A percentile compares a stretch with the other conserved stretches of the same genome.
phyloP scores from a whole-genome alignment of 1,284 basidiomycete genomes.

The Cystobasidium slooffiae region DNA sequence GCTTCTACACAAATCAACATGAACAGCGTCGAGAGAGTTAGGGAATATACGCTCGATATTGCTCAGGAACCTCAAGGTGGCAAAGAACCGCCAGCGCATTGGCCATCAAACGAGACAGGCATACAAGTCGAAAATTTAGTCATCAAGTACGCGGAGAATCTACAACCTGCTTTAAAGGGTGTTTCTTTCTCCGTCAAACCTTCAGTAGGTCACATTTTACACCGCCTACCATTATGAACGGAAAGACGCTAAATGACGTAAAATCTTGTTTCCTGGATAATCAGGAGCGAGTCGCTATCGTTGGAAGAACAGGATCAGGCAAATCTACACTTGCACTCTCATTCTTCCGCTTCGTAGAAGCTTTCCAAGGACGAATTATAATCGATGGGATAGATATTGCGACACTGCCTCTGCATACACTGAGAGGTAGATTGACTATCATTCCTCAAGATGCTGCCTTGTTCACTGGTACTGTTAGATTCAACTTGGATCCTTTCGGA shows the following conservation, averaged over 20 bases:
- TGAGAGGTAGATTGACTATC: slow-evolving; percentile 62
- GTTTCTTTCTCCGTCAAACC: slow-evolving; percentile 61
- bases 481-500: slow-evolving; percentile 49
- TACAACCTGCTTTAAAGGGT: slow-evolving; percentile 60
- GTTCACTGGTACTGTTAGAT: slow-evolving; percentile 57
- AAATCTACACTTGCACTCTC: slow-evolving; percentile 59
- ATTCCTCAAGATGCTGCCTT: slow-evolving; percentile 62
- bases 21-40: slow-evolving; percentile 61
- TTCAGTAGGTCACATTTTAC: slow-evolving; percentile 52
- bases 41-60: slow-evolving; percentile 56
- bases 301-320: slow-evolving; percentile 60
- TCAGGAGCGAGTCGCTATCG: slow-evolving; percentile 59
- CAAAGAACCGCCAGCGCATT: slow-evolving; percentile 60
- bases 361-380: slow-evolving; percentile 57
- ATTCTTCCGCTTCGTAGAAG: slow-evolving; percentile 62
- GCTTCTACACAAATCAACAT: slow-evolving; percentile 60
- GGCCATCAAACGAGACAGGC: slow-evolving; percentile 60
- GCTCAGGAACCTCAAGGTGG: slow-evolving; percentile 60
- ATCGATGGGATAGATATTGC: slow-evolving; percentile 62
- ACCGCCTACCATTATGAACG: too few species aligned
- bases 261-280: too few species aligned
- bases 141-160: slow-evolving; percentile 60
- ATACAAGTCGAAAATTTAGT: slow-evolving; percentile 60
- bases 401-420: slow-evolving; percentile 59
- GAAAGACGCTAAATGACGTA: too few species aligned